Evolutionary conservation across 768 basidiomycete genomes (phyloP), one percentile per base, ranked within the genome.

Genomic region (Naematelia encephala): DNA sequence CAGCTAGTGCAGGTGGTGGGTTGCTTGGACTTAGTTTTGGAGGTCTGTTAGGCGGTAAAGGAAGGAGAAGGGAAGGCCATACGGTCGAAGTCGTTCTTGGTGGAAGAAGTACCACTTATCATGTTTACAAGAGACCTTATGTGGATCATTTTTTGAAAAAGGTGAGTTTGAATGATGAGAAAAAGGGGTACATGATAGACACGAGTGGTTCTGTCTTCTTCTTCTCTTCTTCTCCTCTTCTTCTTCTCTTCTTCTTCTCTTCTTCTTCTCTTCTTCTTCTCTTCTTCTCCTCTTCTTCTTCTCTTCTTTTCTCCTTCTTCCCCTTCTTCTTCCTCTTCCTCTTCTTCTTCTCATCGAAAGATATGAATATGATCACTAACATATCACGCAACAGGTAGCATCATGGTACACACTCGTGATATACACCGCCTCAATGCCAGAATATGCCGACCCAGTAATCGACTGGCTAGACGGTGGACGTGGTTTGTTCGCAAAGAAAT

Each of bases 371-470:
- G 49, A 50, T n/a, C n/a, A n/a, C n/a, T n/a, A n/a, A 50, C 49
- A 16, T 4, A 46, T 23, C n/a, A 4, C 4, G 14, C 14, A 14
- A 42, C 68, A 98, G 93, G 94, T 97, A 42, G 93, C 96, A 27
- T 82, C 87, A 23, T 99, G 96, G 96, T 99, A 99, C 79, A 98
- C 93, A 1, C 84, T 99, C 60, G 92, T 99, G 54, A 91, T 99
- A 63, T 99, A 94, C 79, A 99, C 96, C 28, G 96, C 96, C 5
- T 97, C 94, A 8, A 91, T 99, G 90, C 89, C 92, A 72, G 96
- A 99, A 78, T 99, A 99, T 76, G 96, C 96, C 61, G 96, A 99
- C 80, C 96, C 96, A 0, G 93, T 99, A 26, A 99, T 99, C 66
- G 96, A 99, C 79, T 99, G 96, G 96, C 80, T 99, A 54, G 96